Evolutionary conservation across 129 eudicot genomes (phyloP).

Genomic region (Artemisia annua): DNA sequence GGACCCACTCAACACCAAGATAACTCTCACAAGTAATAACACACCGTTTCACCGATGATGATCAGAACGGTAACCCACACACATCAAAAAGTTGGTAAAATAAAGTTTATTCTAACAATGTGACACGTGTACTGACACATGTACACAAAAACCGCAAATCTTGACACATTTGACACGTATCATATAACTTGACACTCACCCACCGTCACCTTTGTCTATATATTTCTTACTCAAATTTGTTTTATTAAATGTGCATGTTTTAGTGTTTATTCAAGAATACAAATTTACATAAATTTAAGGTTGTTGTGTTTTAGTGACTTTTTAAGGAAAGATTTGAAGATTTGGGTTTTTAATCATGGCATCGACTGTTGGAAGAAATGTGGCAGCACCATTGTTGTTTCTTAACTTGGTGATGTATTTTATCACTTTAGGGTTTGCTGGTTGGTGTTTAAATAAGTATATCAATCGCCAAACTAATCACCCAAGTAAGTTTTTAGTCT

Average conservation of each 20-base stretch:
- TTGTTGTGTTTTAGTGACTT: neutral
- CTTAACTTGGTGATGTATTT: constrained; percentile 73
- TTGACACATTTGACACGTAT: constrained; percentile 12
- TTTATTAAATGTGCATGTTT: too few species aligned
- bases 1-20: neutral
- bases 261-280: neutral
- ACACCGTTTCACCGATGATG: constrained; percentile 3
- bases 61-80: neutral
- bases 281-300: neutral
- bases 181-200: constrained; percentile 8
- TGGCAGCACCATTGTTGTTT: constrained; percentile 90
- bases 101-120: neutral
- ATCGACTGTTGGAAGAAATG: constrained; percentile 60
- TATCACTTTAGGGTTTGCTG: constrained; percentile 71
- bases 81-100: neutral
- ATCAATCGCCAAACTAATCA: constrained; percentile 73
- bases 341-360: constrained; percentile 42
- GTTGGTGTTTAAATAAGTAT: constrained; percentile 74
- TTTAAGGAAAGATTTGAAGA: constrained; percentile 1
- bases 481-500: constrained; percentile 53
- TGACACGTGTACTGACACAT: constrained; percentile 24
- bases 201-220: constrained; percentile 1
- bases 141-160: constrained; percentile 6
- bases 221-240: neutral
- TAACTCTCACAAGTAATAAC: neutral